Base-by-base conservation (phyloP, 768 basidiomycete species). In the Mrakia blollopis region DNA sequence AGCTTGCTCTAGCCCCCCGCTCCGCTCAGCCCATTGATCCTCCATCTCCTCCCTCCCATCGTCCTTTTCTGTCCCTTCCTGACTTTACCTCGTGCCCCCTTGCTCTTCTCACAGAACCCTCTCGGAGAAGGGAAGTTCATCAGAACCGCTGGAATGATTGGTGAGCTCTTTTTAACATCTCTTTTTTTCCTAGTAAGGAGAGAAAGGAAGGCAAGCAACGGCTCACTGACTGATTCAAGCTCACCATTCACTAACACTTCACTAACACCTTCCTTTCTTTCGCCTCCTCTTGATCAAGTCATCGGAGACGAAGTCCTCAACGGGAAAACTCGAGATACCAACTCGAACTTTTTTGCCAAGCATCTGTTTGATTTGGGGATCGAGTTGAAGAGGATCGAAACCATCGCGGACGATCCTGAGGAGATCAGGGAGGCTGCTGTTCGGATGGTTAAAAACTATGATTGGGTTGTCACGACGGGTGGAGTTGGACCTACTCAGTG, bases 391-490 rank as follows among this genome's bases (percentile, higher is more conserved):
- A 89, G 91, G 62, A 89, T 96, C 82, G 94, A 98, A 81, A 93
- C 96, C 75, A 90, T 98, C 63, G 86, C 94, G 1, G 95, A 98
- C 81, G 90, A 93, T 68, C 92, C 95, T 82, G 88, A 88, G 35
- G 92, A 97, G 83, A 97, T 96, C 78, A 86, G 92, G 76, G 92
- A 96, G 81, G 94, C 95, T 9, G 92, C 92, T 50, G 86, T 88
- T 78, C 86, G 93, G 28, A 89, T 98, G 87, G 90, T 91, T 54
- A 84, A 86, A 52, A 88, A 87, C 65, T 95, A 94, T 82, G 95
- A 97, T 83, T 90, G 94, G 80, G 94, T 97, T 39, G 87, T 98
- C 73, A 95, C 93, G 0, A 90, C 89, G 18, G 94, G 95, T 1
- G 94, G 95, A 0, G 93, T 97, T 74, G 93, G 93, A 0, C 92